Evolutionary conservation across 139 green algal species (phyloP).

Genomic region (Micromonas commoda): DNA sequence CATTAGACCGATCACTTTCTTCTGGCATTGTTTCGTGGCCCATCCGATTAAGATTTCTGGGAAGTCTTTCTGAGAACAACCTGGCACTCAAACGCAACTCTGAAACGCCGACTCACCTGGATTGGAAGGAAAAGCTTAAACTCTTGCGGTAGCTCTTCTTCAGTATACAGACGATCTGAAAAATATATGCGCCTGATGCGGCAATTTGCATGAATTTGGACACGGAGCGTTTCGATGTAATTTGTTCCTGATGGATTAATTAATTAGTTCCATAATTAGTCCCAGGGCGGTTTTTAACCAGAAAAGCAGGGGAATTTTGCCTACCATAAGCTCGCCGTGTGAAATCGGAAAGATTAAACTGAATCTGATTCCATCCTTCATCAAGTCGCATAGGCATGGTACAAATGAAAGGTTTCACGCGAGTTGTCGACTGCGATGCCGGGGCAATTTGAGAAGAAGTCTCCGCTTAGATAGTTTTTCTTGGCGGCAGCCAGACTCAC

Average conservation of each 20-base stretch:
- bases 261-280: background rate
- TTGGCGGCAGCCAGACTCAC: constrained; percentile 36
- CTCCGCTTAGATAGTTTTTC: background rate
- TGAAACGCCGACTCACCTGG: constrained; percentile 42
- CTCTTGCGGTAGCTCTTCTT: constrained; percentile 94
- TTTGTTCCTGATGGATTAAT: constrained; percentile 62
- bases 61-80: too few species aligned
- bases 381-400: constrained; percentile 96
- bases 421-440: constrained; percentile 68
- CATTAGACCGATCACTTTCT: too few species aligned
- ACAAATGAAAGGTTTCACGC: constrained; percentile 95
- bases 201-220: constrained; percentile 93
- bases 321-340: constrained; percentile 76
- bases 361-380: constrained; percentile 94
- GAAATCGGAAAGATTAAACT: constrained; percentile 95
- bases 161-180: constrained; percentile 88
- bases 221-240: constrained; percentile 87
- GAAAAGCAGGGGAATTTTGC: background rate
- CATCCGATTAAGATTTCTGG: too few species aligned
- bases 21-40: too few species aligned
- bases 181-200: constrained; percentile 92
- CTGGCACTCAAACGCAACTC: too few species aligned
- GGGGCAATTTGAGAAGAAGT: background rate
- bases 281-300: background rate
- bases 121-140: constrained; percentile 84